phyloP scores from a whole-genome alignment of 345 rosid species.

The Hibiscus trionum region DNA sequence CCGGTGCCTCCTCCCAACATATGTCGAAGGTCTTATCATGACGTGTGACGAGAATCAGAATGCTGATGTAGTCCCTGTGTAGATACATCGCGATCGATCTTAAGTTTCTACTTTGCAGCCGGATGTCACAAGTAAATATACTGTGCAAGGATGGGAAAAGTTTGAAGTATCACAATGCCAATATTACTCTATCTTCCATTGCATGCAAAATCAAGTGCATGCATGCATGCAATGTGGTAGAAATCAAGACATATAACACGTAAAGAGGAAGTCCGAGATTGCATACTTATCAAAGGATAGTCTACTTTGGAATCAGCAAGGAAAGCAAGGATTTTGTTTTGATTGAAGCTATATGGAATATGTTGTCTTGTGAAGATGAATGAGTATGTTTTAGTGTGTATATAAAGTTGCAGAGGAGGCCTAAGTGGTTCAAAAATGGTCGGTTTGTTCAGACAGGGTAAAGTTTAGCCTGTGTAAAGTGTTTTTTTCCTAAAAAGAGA shows the following conservation, averaged over 20 bases:
- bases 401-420: constrained; percentile 16
- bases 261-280: neutral
- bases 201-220: constrained; percentile 10
- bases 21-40: constrained; percentile 69
- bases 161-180: neutral
- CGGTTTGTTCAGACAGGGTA: constrained; percentile 8
- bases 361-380: constrained; percentile 3
- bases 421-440: constrained; percentile 8
- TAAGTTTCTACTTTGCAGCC: constrained; percentile 15
- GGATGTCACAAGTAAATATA: constrained; percentile 20
- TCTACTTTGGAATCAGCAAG: neutral
- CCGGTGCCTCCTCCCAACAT: constrained; percentile 65
- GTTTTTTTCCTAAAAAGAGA: neutral
- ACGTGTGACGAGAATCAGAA: constrained; percentile 67
- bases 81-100: constrained; percentile 15
- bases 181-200: neutral
- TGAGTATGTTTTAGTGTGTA: constrained; percentile 24
- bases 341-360: constrained; percentile 15
- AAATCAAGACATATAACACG: constrained; percentile 2
- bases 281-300: neutral
- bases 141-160: neutral
- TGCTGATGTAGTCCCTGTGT: constrained; percentile 73
- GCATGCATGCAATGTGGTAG: constrained; percentile 2
- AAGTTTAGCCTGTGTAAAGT: constrained; percentile 6
- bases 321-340: neutral